Percentiles rank a stretch among this genome's conserved stretches.
Conservation (phyloP, 1,284 basidiomycete species). For the Ganoderma sinense region DNA sequence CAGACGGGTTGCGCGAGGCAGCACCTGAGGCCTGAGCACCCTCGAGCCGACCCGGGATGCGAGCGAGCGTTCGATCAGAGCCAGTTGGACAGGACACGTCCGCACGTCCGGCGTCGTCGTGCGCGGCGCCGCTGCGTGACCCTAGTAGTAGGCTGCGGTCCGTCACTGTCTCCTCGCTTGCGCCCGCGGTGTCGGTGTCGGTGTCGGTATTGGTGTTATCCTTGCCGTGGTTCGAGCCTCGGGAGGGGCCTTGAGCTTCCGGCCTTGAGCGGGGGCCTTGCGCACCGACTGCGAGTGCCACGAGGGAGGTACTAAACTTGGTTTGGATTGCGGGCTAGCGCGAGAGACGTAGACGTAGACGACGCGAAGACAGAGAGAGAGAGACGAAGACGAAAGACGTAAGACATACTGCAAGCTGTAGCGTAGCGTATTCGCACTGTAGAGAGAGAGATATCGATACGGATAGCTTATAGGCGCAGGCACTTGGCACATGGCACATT, state of each 20-base stretch:
- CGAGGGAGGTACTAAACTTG: background rate
- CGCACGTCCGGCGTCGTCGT: too few relatives aligned
- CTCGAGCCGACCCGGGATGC: background rate
- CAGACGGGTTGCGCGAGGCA: too few relatives aligned
- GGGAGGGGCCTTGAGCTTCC: background rate
- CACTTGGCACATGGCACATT: too few relatives aligned
- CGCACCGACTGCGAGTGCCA: background rate
- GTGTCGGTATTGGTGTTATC: background rate
- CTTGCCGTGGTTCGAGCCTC: background rate
- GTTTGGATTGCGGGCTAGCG: conserved; percentile 1
- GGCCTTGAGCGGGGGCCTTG: background rate
- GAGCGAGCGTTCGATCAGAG: conserved; percentile 11
- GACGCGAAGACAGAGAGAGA: background rate
- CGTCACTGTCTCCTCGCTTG: background rate
- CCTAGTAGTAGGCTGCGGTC: background rate
- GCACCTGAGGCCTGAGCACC: background rate
- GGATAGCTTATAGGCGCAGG: background rate
- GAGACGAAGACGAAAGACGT: background rate
- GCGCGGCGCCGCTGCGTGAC: too few relatives aligned
- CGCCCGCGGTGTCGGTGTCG: background rate
- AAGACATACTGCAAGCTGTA: background rate
- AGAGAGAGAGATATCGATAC: background rate
- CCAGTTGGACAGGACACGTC: conserved; percentile 14
- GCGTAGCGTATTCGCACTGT: background rate
- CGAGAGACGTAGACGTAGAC: too few relatives aligned